Evolutionary conservation across 441 rosid genomes (phyloP).

Genomic region (Erodium moschatum): DNA sequence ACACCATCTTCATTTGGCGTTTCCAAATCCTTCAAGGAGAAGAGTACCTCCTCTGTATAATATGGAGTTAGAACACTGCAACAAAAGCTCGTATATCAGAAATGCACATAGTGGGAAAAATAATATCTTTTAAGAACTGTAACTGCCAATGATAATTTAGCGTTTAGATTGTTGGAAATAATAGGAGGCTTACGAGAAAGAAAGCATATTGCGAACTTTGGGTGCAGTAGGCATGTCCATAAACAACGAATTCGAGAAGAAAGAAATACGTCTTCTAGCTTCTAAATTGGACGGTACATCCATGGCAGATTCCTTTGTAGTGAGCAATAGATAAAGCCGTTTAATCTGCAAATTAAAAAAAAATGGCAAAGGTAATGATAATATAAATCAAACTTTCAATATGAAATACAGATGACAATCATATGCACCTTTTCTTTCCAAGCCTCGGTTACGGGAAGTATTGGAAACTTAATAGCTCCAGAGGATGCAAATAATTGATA

Average conservation of each 20-base stretch:
- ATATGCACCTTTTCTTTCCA: conserved; percentile 86
- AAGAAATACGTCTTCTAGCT: conserved; percentile 96
- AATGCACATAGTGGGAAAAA: conserved; percentile 13
- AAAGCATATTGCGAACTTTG: conserved; percentile 99
- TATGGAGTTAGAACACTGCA: conserved; percentile 94
- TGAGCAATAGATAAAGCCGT: conserved; percentile 75
- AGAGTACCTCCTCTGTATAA: conserved; percentile 92
- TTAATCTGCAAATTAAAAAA: conserved; percentile 51
- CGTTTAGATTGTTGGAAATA: neutral
- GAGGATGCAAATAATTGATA: conserved; percentile 78
- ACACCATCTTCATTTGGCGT: conserved; percentile 94
- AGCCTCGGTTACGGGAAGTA: conserved; percentile 67
- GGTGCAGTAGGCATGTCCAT: conserved; percentile 98
- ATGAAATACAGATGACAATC: conserved; percentile 1
- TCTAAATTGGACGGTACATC: conserved; percentile 98
- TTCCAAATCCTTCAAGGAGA: conserved; percentile 70
- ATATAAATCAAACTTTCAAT: neutral
- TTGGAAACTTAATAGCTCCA: conserved; percentile 88
- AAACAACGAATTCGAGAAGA: conserved; percentile 95
- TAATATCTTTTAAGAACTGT: neutral
- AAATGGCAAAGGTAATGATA: conserved; percentile 11
- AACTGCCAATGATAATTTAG: neutral
- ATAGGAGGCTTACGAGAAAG: conserved; percentile 78
- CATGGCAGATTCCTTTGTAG: conserved; percentile 99
- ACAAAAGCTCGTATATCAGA: conserved; percentile 20